Evolutionary conservation across 331 rosid genomes (phyloP), one percentile per base, ranked within the genome.

Genomic region (Arachis monticola): DNA sequence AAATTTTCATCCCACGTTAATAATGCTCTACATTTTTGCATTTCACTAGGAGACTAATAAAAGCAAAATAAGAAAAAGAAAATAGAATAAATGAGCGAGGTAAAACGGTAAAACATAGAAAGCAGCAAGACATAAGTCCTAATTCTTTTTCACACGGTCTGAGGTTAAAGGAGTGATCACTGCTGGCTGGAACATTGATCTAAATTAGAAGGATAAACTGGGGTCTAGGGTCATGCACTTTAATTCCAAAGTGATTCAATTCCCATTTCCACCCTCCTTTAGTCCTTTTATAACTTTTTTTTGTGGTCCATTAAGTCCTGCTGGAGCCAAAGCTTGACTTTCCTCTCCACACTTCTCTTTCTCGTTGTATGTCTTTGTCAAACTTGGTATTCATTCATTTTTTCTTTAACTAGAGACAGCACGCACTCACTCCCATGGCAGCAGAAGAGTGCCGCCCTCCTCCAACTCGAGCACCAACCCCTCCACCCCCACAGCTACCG

Each of bases 371-470:
- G 65, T 76, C 78, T 8, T 78, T 58, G 42, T 64, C 78, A 70
- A 48, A 75, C 11, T 9, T 11, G 64, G 55, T 13, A 44, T 53
- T 41, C 40, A 56, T 1, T 3, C 44, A 31, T 40, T 12, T 4
- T 35, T 51, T 61, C 53, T 60, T 77, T 52, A 44, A 46, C 69
- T 63, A 45, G 62, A 52, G 3, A 81, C 5, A 67, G 50, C 35
- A 65, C 53, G 40, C 40, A 35, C 70, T 79, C 59, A 38, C 31
- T 52, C 10, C 71, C 81, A 80, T 65, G 87, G 70, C 75, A 60
- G 69, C 42, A 40, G 61, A 51, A 5, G 77, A n/a, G 9, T 44
- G 48, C 9, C 9, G 7, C 48, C 1, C 67, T 38, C 12, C 67
- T 38, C 50, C 47, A 62, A 0, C 11, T 38, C 11, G n/a, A 41